Evolutionary conservation across 192 early-diverging fungal genomes (phyloP).

Genomic region (Ramicandelaber brevisporus): DNA sequence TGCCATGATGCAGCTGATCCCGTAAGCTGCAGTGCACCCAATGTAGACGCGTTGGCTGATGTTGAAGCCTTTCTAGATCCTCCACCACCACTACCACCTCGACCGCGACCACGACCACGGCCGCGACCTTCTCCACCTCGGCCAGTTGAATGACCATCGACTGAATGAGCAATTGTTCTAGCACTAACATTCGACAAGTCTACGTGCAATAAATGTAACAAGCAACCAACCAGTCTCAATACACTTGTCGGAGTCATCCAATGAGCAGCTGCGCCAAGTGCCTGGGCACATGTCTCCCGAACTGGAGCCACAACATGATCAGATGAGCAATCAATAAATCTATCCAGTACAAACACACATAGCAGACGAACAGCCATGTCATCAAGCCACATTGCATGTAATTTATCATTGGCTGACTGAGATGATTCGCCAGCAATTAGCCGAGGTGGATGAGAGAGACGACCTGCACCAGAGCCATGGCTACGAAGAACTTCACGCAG

Average conservation of each 20-base stretch:
- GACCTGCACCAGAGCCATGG: constrained; percentile 66
- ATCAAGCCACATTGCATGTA: constrained; percentile 60
- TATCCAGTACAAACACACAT: constrained; percentile 81
- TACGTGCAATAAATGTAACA: constrained; percentile 42
- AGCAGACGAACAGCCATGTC: constrained; percentile 73
- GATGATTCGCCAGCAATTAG: constrained; percentile 17
- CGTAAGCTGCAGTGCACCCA: background rate
- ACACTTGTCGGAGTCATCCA: constrained; percentile 28
- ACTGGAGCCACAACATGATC: constrained; percentile 91
- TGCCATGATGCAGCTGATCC: constrained; percentile 41
- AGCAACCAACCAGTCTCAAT: constrained; percentile 30
- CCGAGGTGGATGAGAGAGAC: no score
- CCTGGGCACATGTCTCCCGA: constrained; percentile 77
- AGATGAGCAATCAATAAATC: constrained; percentile 89
- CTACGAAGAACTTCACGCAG: constrained; percentile 65
- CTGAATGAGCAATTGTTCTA: constrained; percentile 20
- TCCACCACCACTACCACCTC: no score
- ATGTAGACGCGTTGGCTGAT: background rate
- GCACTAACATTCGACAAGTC: no score
- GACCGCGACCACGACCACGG: no score
- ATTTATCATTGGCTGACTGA: constrained; percentile 26
- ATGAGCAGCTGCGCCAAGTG: constrained; percentile 42
- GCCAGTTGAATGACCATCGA: constrained; percentile 29
- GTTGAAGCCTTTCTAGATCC: no score
- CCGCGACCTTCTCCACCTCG: constrained; percentile 4